These are phyloP conservation scores for Cylindrotheca closterium DNA, from an alignment of 108 stramenopile genomes.

Conservation along the genomic window DNA sequence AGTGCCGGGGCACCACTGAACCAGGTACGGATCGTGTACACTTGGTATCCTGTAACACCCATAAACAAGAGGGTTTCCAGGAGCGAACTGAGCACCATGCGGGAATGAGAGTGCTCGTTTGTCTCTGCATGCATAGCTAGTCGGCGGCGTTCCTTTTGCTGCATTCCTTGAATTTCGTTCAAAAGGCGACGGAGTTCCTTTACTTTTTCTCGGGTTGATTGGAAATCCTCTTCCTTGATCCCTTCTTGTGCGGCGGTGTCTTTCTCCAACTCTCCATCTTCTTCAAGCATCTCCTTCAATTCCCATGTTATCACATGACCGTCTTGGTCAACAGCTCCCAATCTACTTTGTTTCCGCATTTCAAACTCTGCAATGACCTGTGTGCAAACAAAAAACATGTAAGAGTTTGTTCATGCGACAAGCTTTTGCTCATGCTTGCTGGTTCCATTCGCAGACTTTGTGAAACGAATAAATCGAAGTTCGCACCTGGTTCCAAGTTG, in stretches of 20 bases:
- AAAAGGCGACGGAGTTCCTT: slow-evolving; percentile 63
- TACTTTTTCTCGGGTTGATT: slow-evolving; percentile 52
- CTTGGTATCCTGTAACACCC: slow-evolving; percentile 76
- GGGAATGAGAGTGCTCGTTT: slow-evolving; percentile 79
- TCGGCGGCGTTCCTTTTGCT: slow-evolving; percentile 74
- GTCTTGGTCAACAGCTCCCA: slow-evolving; percentile 56
- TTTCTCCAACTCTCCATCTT: slow-evolving; percentile 64
- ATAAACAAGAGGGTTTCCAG: slow-evolving; percentile 77
- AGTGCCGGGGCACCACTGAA: slow-evolving; percentile 72
- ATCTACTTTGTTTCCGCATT: slow-evolving; percentile 64
- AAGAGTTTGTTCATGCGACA: background rate
- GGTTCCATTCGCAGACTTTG: background rate
- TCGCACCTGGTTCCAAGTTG: slow-evolving; percentile 41
- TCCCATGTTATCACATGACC: slow-evolving; percentile 70
- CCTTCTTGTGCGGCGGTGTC: slow-evolving; percentile 57
- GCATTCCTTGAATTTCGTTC: slow-evolving; percentile 69
- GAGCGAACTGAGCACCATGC: slow-evolving; percentile 78
- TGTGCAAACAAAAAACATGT: background rate
- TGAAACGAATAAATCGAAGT: background rate
- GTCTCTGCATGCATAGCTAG: slow-evolving; percentile 66
- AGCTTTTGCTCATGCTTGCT: background rate
- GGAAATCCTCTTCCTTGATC: slow-evolving; percentile 78
- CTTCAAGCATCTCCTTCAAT: slow-evolving; percentile 45
- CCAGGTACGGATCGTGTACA: slow-evolving; percentile 85
- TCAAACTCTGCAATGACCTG: slow-evolving; percentile 76